These are phyloP conservation scores for Tubosaeta brunneosetosa DNA, from an alignment of 768 basidiomycete species.

Conservation along the genomic window DNA sequence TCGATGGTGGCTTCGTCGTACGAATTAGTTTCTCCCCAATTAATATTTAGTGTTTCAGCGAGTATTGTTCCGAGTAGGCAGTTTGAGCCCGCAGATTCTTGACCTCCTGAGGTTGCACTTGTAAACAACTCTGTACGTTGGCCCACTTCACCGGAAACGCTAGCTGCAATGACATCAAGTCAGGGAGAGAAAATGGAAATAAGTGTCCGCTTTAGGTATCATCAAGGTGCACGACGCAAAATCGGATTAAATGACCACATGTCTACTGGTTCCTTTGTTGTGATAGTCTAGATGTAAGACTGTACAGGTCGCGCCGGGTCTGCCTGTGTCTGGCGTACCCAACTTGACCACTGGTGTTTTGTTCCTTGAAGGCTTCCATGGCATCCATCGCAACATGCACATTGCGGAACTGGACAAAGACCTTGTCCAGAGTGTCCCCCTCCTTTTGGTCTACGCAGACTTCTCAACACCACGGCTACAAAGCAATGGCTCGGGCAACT, in stretches of 20 bases:
- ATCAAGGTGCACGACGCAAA: background rate
- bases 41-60: no score
- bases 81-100: background rate
- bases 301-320: background rate
- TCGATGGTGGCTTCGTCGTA: background rate
- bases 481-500: conserved; percentile 5
- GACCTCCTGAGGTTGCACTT: background rate
- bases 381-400: conserved; percentile 46
- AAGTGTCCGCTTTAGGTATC: background rate
- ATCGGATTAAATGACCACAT: background rate
- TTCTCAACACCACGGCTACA: background rate
- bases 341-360: conserved; percentile 4
- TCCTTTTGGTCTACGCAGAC: conserved; percentile 32
- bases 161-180: background rate
- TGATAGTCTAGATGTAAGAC: conserved; percentile 21
- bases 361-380: conserved; percentile 35
- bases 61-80: no score
- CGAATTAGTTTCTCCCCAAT: no score
- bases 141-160: background rate
- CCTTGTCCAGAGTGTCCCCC: conserved; percentile 32
- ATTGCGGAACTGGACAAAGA: conserved; percentile 52
- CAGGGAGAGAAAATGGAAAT: background rate
- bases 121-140: background rate
- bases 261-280: conserved; percentile 5
- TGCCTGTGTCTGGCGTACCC: conserved; percentile 19